These are phyloP conservation scores for Pyricularia sp. DNA, from an alignment of 2,329 filamentous ascomycete genomes.

Conservation along the genomic window DNA sequence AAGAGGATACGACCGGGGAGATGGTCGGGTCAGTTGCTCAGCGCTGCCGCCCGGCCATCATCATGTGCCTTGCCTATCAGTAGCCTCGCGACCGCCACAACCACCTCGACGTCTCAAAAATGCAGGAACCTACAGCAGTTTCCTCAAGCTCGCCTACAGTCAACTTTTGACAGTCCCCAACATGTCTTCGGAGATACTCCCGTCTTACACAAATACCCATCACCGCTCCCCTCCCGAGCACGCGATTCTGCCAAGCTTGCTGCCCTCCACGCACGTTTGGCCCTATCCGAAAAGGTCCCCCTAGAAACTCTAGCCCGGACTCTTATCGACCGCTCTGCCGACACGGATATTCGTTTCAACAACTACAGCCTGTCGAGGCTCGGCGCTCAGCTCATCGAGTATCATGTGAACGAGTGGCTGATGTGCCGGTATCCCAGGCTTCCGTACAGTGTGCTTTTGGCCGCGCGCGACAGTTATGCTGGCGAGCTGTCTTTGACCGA, in stretches of 20 bases:
- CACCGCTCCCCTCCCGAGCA: conserved; percentile 56
- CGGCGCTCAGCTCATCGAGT: conserved; percentile 71
- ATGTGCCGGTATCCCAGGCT: conserved; percentile 82
- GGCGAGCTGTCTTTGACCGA: conserved; percentile 61
- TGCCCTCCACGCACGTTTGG: conserved; percentile 80
- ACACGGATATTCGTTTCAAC: conserved; percentile 70
- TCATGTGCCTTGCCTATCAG: conserved; percentile 8
- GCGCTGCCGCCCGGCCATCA: conserved; percentile 30
- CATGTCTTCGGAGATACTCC: conserved; percentile 7
- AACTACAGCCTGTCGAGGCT: conserved; percentile 73
- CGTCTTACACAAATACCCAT: conserved; percentile 36
- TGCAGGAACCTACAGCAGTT: background rate
- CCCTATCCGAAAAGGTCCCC: conserved; percentile 68
- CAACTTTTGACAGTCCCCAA: background rate
- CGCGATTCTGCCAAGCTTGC: conserved; percentile 74
- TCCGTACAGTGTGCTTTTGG: conserved; percentile 76
- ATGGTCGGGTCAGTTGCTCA: conserved; percentile 46
- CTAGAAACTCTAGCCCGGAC: conserved; percentile 75
- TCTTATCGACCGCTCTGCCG: conserved; percentile 75
- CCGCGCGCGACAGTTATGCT: conserved; percentile 72
- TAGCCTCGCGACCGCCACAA: conserved; percentile 3
- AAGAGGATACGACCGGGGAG: conserved; percentile 48
- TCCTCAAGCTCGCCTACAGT: conserved; percentile 11
- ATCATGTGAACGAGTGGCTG: conserved; percentile 80
- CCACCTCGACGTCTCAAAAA: background rate